phyloP scores from a whole-genome alignment of 2,329 filamentous ascomycete species.

The Orbilia quercus region DNA sequence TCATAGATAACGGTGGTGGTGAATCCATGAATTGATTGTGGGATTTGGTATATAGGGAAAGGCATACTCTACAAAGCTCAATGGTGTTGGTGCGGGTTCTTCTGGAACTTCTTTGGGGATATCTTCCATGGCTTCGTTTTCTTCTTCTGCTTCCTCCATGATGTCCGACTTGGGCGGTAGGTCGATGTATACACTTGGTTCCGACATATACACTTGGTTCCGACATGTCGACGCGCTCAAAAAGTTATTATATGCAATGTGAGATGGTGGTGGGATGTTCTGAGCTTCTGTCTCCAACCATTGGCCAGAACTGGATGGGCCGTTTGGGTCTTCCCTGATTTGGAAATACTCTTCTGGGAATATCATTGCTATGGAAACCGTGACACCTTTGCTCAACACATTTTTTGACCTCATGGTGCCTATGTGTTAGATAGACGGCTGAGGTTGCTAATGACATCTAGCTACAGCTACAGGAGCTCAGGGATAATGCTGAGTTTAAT shows the following conservation, averaged over 20 bases:
- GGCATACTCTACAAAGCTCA: slow-evolving; percentile 52
- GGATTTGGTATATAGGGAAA: background rate
- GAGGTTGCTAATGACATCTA: no score
- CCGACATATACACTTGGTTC: no score
- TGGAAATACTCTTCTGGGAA: background rate
- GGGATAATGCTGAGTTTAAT: no score
- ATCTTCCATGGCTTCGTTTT: slow-evolving; percentile 51
- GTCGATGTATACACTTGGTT: slow-evolving; percentile 48
- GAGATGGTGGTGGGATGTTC: background rate
- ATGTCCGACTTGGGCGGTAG: slow-evolving; percentile 49
- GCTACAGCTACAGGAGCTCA: no score
- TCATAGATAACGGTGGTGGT: no score
- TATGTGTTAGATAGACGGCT: no score
- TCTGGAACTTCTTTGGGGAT: slow-evolving; percentile 34
- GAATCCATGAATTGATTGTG: background rate
- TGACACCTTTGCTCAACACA: slow-evolving; percentile 13
- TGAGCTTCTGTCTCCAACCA: background rate
- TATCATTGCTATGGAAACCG: slow-evolving; percentile 9
- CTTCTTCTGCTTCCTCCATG: slow-evolving; percentile 44
- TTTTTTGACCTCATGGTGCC: background rate
- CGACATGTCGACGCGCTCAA: no score
- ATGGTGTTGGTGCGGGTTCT: slow-evolving; percentile 31
- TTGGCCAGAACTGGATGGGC: background rate
- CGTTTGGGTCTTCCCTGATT: slow-evolving; percentile 15
- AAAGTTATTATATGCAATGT: no score